phyloP scores from a whole-genome alignment of 768 basidiomycete species.

The Hericium erinaceus region DNA sequence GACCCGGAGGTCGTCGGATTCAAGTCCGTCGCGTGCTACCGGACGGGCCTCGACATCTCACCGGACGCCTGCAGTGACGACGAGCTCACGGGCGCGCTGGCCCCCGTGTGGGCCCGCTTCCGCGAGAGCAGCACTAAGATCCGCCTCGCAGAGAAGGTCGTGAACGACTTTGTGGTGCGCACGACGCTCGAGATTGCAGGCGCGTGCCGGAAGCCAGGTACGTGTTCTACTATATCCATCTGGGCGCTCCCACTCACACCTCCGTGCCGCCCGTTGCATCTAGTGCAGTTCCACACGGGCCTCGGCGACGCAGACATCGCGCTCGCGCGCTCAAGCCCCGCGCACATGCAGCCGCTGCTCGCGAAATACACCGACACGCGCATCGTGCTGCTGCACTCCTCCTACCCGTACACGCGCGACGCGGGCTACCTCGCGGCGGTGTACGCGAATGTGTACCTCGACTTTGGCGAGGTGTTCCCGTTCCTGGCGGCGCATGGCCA shows the following conservation, averaged over 20 bases:
- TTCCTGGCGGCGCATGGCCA: conserved; percentile 57
- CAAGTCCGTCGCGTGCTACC: conserved; percentile 73
- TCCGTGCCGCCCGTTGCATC: background rate
- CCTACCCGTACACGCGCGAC: conserved; percentile 74
- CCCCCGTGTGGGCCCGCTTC: conserved; percentile 9
- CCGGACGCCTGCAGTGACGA: conserved; percentile 17
- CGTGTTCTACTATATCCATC: conserved; percentile 6
- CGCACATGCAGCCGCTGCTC: conserved; percentile 61
- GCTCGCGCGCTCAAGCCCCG: conserved; percentile 48
- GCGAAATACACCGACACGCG: conserved; percentile 48
- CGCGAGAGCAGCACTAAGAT: conserved; percentile 25
- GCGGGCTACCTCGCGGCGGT: conserved; percentile 69
- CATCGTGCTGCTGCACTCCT: conserved; percentile 64
- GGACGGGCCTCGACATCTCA: conserved; percentile 58
- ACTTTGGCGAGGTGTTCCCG: conserved; percentile 77
- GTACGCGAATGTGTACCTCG: conserved; percentile 67
- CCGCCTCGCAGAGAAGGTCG: conserved; percentile 47
- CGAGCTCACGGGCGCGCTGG: background rate
- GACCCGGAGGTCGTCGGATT: conserved; percentile 52
- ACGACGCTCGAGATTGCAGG: conserved; percentile 45
- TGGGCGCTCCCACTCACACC: background rate
- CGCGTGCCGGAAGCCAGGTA: conserved; percentile 50
- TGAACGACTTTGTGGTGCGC: conserved; percentile 63
- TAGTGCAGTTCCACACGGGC: conserved; percentile 78
- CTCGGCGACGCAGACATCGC: conserved; percentile 68